Conservation (phyloP, 1,284 basidiomycete genomes). For the Papiliotrema terrestris region DNA sequence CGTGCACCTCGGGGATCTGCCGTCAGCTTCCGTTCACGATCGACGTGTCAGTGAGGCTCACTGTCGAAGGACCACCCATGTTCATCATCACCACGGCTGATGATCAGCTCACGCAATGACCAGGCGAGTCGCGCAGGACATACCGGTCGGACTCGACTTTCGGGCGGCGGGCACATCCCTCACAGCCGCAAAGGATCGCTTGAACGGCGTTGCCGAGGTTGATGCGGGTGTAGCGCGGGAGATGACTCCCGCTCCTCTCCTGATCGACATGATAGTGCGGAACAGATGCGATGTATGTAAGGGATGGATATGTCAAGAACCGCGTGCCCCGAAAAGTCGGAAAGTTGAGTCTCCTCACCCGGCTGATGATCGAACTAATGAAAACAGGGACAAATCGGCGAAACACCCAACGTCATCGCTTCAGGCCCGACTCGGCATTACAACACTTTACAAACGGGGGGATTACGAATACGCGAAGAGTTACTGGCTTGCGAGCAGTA, state of each 20-base stretch:
- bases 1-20: slow-evolving; percentile 77
- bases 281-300: too few species aligned
- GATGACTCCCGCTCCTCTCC: not conserved
- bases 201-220: slow-evolving; percentile 1
- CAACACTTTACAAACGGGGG: too few species aligned
- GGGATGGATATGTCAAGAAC: too few species aligned
- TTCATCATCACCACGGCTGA: slow-evolving; percentile 93
- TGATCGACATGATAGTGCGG: not conserved
- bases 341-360: too few species aligned
- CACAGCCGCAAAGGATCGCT: slow-evolving; percentile 7
- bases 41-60: slow-evolving; percentile 50
- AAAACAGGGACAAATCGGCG: too few species aligned
- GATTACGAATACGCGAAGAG: too few species aligned
- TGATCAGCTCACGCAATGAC: not conserved
- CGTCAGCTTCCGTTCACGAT: slow-evolving; percentile 59
- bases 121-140: slow-evolving; percentile 2
- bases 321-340: too few species aligned
- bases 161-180: not conserved
- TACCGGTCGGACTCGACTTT: slow-evolving; percentile 6
- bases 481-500: too few species aligned
- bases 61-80: slow-evolving; percentile 79
- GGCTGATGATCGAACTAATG: too few species aligned
- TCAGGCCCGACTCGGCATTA: too few species aligned
- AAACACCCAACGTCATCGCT: too few species aligned
- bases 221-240: slow-evolving; percentile 13